These are phyloP conservation scores for Pythium chondricola DNA, from an alignment of 352 stramenopile species.

Conservation along the genomic window DNA sequence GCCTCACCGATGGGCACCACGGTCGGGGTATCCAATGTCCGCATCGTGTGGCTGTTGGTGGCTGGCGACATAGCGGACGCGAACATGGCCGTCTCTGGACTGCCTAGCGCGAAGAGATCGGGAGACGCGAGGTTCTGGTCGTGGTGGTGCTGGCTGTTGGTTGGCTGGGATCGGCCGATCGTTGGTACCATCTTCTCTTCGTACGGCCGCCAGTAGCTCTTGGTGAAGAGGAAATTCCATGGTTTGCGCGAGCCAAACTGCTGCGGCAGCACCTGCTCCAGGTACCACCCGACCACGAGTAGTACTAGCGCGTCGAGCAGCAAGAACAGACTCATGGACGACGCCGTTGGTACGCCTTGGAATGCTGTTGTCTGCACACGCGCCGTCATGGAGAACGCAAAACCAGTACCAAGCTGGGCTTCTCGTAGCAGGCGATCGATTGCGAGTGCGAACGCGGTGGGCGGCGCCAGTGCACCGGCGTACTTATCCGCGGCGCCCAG, in stretches of 20 bases:
- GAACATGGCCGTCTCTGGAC: background rate
- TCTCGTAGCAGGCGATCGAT: conserved; percentile 53
- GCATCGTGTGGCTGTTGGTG: background rate
- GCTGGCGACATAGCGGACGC: background rate
- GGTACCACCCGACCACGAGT: conserved; percentile 82
- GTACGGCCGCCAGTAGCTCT: conserved; percentile 27
- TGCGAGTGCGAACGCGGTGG: conserved; percentile 59
- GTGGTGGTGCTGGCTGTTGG: conserved; percentile 3
- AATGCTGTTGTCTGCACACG: conserved; percentile 28
- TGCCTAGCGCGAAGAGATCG: conserved; percentile 9
- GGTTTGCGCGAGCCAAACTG: conserved; percentile 85
- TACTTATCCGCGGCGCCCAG: conserved; percentile 26
- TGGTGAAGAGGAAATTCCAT: conserved; percentile 87
- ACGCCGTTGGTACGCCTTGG: conserved; percentile 29
- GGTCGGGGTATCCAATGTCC: background rate
- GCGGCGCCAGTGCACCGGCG: conserved; percentile 42
- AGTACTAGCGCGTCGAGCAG: conserved; percentile 83
- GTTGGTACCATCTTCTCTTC: conserved; percentile 7
- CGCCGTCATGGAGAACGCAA: conserved; percentile 50
- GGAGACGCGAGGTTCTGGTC: conserved; percentile 12
- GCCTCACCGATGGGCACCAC: conserved; percentile 5
- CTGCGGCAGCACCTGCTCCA: conserved; percentile 89
- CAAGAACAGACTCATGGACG: conserved; percentile 53
- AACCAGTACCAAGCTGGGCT: conserved; percentile 51
- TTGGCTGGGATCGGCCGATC: background rate